Evolutionary conservation across 441 rosid species (phyloP).

Genomic region (Jatropha podagrica): DNA sequence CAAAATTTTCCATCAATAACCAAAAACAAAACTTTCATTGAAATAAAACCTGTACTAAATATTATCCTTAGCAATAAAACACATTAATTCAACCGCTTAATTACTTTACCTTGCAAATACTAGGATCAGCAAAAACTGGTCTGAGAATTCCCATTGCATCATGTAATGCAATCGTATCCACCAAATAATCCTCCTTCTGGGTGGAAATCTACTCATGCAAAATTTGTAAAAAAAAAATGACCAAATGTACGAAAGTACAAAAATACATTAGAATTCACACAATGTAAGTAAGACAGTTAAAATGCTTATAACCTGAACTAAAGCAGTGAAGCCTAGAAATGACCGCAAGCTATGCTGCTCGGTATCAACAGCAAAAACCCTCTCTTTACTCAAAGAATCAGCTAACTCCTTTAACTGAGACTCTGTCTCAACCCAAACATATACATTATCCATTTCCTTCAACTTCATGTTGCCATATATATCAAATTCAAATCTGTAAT

Average conservation of each 20-base stretch:
- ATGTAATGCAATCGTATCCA: conserved; percentile 80
- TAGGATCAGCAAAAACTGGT: conserved; percentile 71
- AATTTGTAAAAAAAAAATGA: background rate
- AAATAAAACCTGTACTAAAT: background rate
- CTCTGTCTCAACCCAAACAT: conserved; percentile 73
- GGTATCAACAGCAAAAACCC: conserved; percentile 75
- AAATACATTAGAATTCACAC: conserved; percentile 5
- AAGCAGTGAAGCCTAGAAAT: conserved; percentile 88
- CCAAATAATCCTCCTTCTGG: conserved; percentile 59
- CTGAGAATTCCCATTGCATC: conserved; percentile 69
- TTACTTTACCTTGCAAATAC: conserved; percentile 71
- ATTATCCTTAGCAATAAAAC: background rate
- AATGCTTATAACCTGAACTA: conserved; percentile 58
- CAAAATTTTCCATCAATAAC: conserved; percentile 16
- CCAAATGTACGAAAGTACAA: background rate
- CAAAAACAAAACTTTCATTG: background rate
- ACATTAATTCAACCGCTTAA: background rate
- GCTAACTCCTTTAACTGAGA: conserved; percentile 62
- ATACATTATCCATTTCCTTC: conserved; percentile 43
- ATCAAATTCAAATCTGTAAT: conserved; percentile 35
- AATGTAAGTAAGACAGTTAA: background rate
- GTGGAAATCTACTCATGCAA: conserved; percentile 63
- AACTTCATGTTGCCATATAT: conserved; percentile 27
- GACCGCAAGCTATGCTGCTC: conserved; percentile 90
- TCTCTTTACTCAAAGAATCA: conserved; percentile 48